These are phyloP conservation scores for Skeletonema tropicum DNA, from an alignment of 108 stramenopile genomes.

Conservation along the genomic window DNA sequence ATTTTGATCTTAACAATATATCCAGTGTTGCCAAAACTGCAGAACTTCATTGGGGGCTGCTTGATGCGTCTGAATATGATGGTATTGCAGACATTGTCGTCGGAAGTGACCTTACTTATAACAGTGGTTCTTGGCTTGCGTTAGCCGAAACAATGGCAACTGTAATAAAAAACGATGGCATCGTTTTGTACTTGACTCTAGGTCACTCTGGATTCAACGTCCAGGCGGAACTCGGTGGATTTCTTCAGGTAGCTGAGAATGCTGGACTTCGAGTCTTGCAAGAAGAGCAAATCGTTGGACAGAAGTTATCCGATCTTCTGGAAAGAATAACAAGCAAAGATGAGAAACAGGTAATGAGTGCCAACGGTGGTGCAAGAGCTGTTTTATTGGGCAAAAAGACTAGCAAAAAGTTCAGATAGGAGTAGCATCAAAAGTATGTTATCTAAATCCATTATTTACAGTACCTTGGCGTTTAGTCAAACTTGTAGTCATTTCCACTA, in stretches of 20 bases:
- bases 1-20: constrained; percentile 50
- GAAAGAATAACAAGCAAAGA: constrained; percentile 8
- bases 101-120: constrained; percentile 77
- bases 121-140: constrained; percentile 61
- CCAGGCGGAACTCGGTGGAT: constrained; percentile 65
- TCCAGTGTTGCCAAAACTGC: constrained; percentile 22
- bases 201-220: constrained; percentile 81
- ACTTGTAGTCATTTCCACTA: constrained; percentile 79
- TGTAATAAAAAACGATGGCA: constrained; percentile 55
- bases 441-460: background rate
- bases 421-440: background rate
- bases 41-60: constrained; percentile 60
- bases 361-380: constrained; percentile 20
- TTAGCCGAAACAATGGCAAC: constrained; percentile 68
- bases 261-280: constrained; percentile 13
- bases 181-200: constrained; percentile 59
- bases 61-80: constrained; percentile 58
- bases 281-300: constrained; percentile 8
- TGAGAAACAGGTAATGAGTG: constrained; percentile 32
- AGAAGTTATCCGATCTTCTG: constrained; percentile 8
- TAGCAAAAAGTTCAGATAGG: background rate
- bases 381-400: background rate
- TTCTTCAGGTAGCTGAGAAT: constrained; percentile 55
- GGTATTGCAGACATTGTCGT: constrained; percentile 57
- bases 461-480: constrained; percentile 17